Base-by-base conservation (phyloP, 805 yeast genomes). In the Metschnikowia shivogae region DNA sequence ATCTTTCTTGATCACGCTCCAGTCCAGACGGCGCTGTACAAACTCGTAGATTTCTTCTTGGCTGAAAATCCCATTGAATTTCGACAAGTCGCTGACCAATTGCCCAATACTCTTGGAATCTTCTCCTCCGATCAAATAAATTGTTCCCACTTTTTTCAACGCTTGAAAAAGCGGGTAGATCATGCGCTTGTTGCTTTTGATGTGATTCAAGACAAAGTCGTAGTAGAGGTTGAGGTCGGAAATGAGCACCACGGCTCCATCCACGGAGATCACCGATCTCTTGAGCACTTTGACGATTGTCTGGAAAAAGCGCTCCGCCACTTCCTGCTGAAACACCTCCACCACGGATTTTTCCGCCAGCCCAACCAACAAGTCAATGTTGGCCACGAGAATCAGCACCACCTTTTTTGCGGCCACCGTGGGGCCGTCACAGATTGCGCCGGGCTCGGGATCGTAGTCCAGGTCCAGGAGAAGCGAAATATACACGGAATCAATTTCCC, bases 11-110 rank as follows among this genome's bases (percentile, higher is more conserved):
- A 92, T 85, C 31, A 68, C 58, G 0, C 77, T 66, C 99, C 99
- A 92, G 62, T 92, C 99, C 31, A 82, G 76, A 45, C 99, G 72
- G 49, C 95, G 70, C 53, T 86, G 89, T 5, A 89, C 93, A 65
- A 90, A 86, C 59, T 88, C 96, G 57, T 88, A 86, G n/a, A 92
- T 84, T 55, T 92, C 99, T 55, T 93, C 98, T 37, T 95, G 96
- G 26, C 83, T 80, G 58, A 92, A 85, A 4, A 92, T 80, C 1
- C 97, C 97, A 53, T 89, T 85, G 63, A 89, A 93, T 57, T 90
- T 78, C 42, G 86, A 81, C 52, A 89, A 72, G 60, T 89, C 97
- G 47, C 92, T 80, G 39, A 90, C 83, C 48, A 92, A 74, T 49
- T 79, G 80, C 0, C 97, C 98, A 17, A 92, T 72, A 26, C 89